These are phyloP conservation scores for Mycena rosella DNA, from an alignment of 768 basidiomycete genomes.

Conservation along the genomic window DNA sequence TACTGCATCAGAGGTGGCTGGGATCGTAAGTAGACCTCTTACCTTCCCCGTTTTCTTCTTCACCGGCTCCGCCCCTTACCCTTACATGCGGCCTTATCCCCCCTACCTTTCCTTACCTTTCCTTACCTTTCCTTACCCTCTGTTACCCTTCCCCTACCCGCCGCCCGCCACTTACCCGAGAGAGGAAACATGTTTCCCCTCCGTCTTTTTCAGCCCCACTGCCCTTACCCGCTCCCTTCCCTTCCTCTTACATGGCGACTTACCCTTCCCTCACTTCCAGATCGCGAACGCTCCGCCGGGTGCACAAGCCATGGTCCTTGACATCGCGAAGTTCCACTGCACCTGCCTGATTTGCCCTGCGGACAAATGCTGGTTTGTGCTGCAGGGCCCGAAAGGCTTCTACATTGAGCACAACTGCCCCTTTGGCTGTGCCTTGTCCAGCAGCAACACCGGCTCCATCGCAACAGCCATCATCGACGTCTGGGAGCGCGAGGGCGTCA, in stretches of 20 bases:
- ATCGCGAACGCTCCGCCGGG: slow-evolving; percentile 20
- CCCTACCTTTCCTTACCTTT: not conserved
- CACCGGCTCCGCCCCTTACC: too few species aligned
- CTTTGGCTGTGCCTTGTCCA: slow-evolving; percentile 45
- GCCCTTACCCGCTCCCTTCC: not conserved
- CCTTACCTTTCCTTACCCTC: not conserved
- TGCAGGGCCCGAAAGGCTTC: slow-evolving; percentile 36
- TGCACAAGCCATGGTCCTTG: slow-evolving; percentile 7
- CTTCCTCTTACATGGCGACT: too few species aligned
- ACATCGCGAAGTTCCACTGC: slow-evolving; percentile 52
- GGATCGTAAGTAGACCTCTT: slow-evolving; percentile 1
- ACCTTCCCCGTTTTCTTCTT: not conserved
- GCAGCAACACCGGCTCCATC: slow-evolving; percentile 49
- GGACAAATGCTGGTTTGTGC: slow-evolving; percentile 51
- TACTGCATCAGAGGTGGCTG: not conserved
- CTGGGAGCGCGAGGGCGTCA: slow-evolving; percentile 38
- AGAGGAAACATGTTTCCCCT: not conserved
- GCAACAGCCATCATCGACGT: slow-evolving; percentile 46
- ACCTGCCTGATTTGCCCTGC: slow-evolving; percentile 47
- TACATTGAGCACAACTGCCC: slow-evolving; percentile 33
- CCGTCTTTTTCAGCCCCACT: not conserved
- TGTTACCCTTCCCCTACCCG: not conserved
- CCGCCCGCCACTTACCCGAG: too few species aligned
- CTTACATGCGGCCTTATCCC: too few species aligned
- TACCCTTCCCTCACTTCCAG: slow-evolving; percentile 19